A percentile compares a stretch with the other conserved stretches of the same genome.
Conservation (phyloP, 140 eudicot genomes). For the Cichorium intybus region DNA sequence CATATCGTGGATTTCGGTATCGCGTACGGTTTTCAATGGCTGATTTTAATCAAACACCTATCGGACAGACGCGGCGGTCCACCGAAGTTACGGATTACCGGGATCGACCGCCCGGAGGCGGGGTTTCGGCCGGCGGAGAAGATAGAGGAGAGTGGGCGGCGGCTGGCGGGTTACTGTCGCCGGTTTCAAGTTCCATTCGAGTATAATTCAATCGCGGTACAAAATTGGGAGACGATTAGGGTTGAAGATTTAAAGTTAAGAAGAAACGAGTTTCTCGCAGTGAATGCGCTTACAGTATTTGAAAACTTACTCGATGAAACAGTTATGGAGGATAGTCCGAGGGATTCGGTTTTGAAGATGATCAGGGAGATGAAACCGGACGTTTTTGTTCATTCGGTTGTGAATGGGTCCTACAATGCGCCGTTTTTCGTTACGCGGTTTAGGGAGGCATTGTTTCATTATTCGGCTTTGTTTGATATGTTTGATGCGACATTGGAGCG, state of each 20-base stretch:
- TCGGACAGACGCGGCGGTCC: slow-evolving; percentile 41
- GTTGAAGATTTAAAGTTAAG: slow-evolving; percentile 58
- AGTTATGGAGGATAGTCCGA: slow-evolving; percentile 38
- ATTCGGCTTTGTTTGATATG: slow-evolving; percentile 58
- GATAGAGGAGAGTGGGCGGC: slow-evolving; percentile 53
- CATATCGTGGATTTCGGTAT: slow-evolving; percentile 68
- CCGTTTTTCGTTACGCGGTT: slow-evolving; percentile 64
- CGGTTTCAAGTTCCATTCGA: slow-evolving; percentile 54
- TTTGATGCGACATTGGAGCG: slow-evolving; percentile 46
- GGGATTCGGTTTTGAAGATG: slow-evolving; percentile 52
- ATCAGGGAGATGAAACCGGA: slow-evolving; percentile 58
- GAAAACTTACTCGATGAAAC: slow-evolving; percentile 60
- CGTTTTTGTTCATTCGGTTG: slow-evolving; percentile 41
- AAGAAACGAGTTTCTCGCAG: slow-evolving; percentile 60
- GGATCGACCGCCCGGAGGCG: slow-evolving; percentile 50
- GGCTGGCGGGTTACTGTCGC: slow-evolving; percentile 40
- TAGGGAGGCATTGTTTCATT: slow-evolving; percentile 56
- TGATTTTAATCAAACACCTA: slow-evolving; percentile 43
- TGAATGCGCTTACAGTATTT: slow-evolving; percentile 42
- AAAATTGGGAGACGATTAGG: slow-evolving; percentile 62
- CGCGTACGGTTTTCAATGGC: slow-evolving; percentile 65
- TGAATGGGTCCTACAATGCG: slow-evolving; percentile 47
- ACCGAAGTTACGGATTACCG: slow-evolving; percentile 50
- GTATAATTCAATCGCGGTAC: slow-evolving; percentile 48
- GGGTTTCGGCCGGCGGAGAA: slow-evolving; percentile 60